Evolutionary conservation across 2,329 filamentous ascomycete genomes (phyloP).

Genomic region (Sporothrix humicola): DNA sequence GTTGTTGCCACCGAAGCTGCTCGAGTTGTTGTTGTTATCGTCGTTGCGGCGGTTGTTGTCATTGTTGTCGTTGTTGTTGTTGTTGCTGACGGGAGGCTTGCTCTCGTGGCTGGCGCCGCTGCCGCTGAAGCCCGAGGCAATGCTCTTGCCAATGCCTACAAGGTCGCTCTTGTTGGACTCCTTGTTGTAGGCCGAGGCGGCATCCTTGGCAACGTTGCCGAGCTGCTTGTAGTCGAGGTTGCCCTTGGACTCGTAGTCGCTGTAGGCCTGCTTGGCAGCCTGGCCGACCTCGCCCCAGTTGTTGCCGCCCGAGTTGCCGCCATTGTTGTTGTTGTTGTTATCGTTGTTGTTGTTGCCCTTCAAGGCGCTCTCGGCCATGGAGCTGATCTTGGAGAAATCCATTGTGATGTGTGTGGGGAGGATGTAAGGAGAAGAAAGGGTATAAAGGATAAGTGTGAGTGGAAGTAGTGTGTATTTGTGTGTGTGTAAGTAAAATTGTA

Average conservation of each 20-base stretch:
- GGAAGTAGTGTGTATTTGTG: background rate
- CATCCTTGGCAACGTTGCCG: constrained; percentile 44
- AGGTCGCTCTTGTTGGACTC: constrained; percentile 34
- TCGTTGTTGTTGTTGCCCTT: constrained; percentile 34
- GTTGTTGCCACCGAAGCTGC: background rate
- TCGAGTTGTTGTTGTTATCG: background rate
- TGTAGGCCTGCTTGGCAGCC: constrained; percentile 39
- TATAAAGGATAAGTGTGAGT: too few species aligned
- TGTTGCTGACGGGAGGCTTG: background rate
- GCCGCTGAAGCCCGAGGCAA: constrained; percentile 31
- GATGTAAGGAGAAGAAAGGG: background rate
- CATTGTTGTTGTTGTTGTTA: constrained; percentile 33
- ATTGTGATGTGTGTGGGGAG: constrained; percentile 38
- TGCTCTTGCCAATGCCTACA: constrained; percentile 35
- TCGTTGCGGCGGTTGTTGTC: constrained; percentile 5
- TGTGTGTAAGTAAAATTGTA: background rate
- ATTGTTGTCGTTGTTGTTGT: background rate
- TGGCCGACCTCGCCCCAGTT: constrained; percentile 38
- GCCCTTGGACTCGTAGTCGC: constrained; percentile 43
- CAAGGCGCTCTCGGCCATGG: constrained; percentile 39
- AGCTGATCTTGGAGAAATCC: constrained; percentile 41
- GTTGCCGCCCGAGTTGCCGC: constrained; percentile 27
- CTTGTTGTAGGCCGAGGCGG: constrained; percentile 41
- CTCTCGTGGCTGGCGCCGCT: constrained; percentile 29
- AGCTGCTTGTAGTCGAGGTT: constrained; percentile 44